Evolutionary conservation across 2,329 filamentous ascomycete species (phyloP).

Genomic region (Ophioceras dolichostomum): DNA sequence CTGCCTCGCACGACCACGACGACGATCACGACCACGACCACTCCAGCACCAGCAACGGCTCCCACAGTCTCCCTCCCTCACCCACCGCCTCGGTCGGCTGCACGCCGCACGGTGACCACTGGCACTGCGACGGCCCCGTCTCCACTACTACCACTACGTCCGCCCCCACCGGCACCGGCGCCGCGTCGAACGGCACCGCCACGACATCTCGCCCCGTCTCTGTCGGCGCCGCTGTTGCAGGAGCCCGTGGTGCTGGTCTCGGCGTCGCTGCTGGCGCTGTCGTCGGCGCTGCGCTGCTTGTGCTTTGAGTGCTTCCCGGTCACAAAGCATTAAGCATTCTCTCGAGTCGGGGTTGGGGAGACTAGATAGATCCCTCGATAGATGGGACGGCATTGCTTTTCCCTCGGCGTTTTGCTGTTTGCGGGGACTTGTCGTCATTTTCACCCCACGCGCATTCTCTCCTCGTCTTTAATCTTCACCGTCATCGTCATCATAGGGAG

Average conservation of each 20-base stretch:
- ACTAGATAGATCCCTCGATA: too few relatives aligned
- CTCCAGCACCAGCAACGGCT: conserved; percentile 9
- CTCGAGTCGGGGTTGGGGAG: too few relatives aligned
- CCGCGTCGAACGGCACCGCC: background rate
- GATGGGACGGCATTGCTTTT: too few relatives aligned
- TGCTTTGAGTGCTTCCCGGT: background rate
- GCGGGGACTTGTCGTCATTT: too few relatives aligned
- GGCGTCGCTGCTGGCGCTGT: background rate
- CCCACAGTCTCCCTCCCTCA: conserved; percentile 18
- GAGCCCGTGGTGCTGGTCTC: background rate
- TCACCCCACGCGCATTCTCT: too few relatives aligned
- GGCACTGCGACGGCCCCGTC: conserved; percentile 11
- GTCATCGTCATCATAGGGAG: too few relatives aligned
- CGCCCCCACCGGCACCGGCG: background rate
- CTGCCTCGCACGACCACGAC: background rate
- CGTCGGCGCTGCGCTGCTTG: background rate
- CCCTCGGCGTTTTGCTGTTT: too few relatives aligned
- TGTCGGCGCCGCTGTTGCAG: background rate
- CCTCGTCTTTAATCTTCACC: too few relatives aligned
- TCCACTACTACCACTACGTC: background rate
- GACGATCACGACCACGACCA: background rate
- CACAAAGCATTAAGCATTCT: too few relatives aligned
- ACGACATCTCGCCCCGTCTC: background rate
- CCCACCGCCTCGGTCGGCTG: conserved; percentile 22
- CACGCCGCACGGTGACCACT: conserved; percentile 26